Base-by-base conservation (phyloP, 805 yeast genomes). In the Cyberlindnera mycetangii region DNA sequence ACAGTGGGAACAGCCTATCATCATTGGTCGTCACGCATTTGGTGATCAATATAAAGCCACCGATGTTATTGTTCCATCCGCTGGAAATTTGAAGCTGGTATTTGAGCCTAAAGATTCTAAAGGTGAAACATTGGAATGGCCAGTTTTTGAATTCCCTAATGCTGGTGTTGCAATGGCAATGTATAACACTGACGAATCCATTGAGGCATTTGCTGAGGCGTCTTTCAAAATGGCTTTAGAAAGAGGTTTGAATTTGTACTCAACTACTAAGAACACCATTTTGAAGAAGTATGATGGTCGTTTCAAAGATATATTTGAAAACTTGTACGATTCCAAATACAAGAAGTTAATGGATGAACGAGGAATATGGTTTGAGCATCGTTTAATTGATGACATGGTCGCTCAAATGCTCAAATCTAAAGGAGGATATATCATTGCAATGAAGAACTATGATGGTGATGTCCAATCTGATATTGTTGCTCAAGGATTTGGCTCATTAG, bases 371-470 rank as follows among this genome's bases (percentile, higher is more conserved):
- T 90, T 86, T 68, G 97, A 92, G 71, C 98, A 92, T 72, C 81
- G 98, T 59, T 75, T 92, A 56, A 92, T 92, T 56, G 98, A 92
- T 69, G 98, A 92, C 66, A 92, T 92, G 98, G 98, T 92, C 40
- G 98, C 98, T 18, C 97, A 92, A 74, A 90, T 92, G 97, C 73
- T 92, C 66, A 92, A 92, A 74, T 88, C 97, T 37, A 81, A 79
- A 62, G 98, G 98, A 60, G 97, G 98, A 6, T 92, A 75, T 67
- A 85, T 92, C 59, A 87, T 92, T 69, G 98, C 98, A 38, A 79
- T 92, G 85, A 92, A 92, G 75, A 92, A 92, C 74, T 92, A 92
- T 70, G 98, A 92, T 66, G 98, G 98, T 67, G 98, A 92, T 65
- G 98, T 92, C 45, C 90, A 89, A 71, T 84, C 95, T 14, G 98